phyloP scores from a whole-genome alignment of 129 eudicot genomes.

The Dittrichia graveolens region DNA sequence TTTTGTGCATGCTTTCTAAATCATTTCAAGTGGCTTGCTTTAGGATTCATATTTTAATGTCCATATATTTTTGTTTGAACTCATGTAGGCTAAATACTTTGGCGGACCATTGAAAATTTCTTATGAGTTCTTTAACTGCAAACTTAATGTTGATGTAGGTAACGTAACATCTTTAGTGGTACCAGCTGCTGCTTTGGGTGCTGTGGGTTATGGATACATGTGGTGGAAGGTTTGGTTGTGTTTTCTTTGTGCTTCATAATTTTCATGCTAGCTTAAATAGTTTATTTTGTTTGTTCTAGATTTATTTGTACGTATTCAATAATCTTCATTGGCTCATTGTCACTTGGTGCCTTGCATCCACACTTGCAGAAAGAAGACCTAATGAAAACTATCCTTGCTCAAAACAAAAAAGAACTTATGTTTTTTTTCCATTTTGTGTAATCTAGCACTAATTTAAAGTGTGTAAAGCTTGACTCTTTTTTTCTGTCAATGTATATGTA shows the following conservation, averaged over 20 bases:
- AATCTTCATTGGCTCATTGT: neutral
- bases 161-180: conserved; percentile 53
- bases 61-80: conserved; percentile 4
- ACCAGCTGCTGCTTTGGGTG: conserved; percentile 87
- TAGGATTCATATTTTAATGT: conserved; percentile 15
- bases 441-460: neutral
- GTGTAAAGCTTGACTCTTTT: conserved; percentile 13
- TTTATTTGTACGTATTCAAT: neutral
- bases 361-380: conserved; percentile 22
- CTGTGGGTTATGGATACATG: conserved; percentile 92
- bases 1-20: neutral
- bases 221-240: conserved; percentile 82
- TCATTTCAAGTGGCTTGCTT: conserved; percentile 4
- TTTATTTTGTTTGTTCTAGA: neutral
- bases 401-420: neutral
- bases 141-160: conserved; percentile 40
- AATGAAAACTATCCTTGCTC: conserved; percentile 9
- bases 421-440: neutral
- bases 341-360: conserved; percentile 14
- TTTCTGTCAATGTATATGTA: conserved; percentile 33
- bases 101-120: conserved; percentile 12
- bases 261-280: conserved; percentile 4
- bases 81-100: conserved; percentile 19
- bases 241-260: conserved; percentile 2
- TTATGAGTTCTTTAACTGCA: neutral